Conservation (phyloP, 176 grass and related monocot genomes). For the Musa troglodytarum region DNA sequence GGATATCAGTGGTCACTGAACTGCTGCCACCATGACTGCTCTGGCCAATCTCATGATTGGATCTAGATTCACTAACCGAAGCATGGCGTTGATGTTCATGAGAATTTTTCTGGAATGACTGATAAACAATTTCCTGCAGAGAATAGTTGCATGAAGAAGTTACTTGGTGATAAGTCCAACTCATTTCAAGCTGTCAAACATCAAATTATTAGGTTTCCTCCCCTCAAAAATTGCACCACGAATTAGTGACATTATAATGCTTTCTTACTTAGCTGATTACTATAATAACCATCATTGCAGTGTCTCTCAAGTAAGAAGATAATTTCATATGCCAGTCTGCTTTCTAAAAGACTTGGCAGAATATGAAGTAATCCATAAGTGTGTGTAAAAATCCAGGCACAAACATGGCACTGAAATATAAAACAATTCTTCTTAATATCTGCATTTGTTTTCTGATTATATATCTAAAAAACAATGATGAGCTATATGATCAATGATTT, state of each 20-base stretch:
- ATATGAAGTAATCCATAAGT: neutral
- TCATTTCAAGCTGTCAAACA: neutral
- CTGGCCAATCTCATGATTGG: neutral
- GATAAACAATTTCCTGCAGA: neutral
- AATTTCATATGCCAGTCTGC: too few relatives aligned
- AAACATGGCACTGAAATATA: neutral
- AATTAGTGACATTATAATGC: too few relatives aligned
- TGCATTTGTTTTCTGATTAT: neutral
- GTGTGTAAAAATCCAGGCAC: neutral
- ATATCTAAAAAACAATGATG: neutral
- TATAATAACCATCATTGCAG: too few relatives aligned
- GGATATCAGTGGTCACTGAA: neutral
- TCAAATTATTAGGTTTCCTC: neutral
- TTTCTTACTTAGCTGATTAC: too few relatives aligned
- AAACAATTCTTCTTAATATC: neutral
- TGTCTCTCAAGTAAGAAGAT: too few relatives aligned
- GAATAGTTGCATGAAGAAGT: neutral
- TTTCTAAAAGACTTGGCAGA: neutral
- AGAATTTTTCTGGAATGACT: constrained; percentile 1
- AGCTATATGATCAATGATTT: neutral
- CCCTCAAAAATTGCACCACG: too few relatives aligned
- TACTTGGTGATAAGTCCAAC: neutral
- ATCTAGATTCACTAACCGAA: constrained; percentile 3
- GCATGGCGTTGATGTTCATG: constrained; percentile 17
- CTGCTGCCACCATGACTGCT: neutral